Conservation (phyloP, 192 early-diverging fungal species). For the Coemansia sp. region DNA sequence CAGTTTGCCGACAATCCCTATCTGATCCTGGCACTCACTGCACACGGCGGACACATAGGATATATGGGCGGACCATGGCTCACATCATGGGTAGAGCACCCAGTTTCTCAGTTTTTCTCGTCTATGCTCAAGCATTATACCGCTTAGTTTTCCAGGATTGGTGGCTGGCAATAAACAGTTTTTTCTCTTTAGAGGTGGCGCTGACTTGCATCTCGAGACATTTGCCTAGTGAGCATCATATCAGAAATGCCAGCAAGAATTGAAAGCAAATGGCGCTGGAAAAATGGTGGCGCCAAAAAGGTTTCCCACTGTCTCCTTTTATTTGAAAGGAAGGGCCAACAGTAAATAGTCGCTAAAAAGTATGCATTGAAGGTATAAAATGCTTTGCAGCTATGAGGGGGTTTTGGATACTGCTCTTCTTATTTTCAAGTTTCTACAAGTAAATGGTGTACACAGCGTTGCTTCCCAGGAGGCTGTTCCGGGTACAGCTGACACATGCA, state of each 20-base stretch:
- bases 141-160: neutral
- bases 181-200: neutral
- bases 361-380: too few species aligned
- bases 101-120: constrained; percentile 47
- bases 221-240: neutral
- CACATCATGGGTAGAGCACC: constrained; percentile 48
- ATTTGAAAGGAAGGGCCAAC: neutral
- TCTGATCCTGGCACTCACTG: constrained; percentile 75
- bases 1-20: constrained; percentile 76
- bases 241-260: neutral
- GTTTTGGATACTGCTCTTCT: neutral
- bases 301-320: neutral
- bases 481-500: constrained; percentile 42
- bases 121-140: constrained; percentile 33
- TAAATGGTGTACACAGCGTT: constrained; percentile 17
- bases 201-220: neutral
- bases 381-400: too few species aligned
- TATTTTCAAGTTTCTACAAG: too few species aligned
- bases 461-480: constrained; percentile 38
- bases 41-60: constrained; percentile 86
- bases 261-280: too few species aligned
- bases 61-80: constrained; percentile 54
- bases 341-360: too few species aligned
- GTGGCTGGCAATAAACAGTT: neutral
- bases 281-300: too few species aligned